phyloP scores from a whole-genome alignment of 2,329 filamentous ascomycete species.

The Grosmannia clavigera region DNA sequence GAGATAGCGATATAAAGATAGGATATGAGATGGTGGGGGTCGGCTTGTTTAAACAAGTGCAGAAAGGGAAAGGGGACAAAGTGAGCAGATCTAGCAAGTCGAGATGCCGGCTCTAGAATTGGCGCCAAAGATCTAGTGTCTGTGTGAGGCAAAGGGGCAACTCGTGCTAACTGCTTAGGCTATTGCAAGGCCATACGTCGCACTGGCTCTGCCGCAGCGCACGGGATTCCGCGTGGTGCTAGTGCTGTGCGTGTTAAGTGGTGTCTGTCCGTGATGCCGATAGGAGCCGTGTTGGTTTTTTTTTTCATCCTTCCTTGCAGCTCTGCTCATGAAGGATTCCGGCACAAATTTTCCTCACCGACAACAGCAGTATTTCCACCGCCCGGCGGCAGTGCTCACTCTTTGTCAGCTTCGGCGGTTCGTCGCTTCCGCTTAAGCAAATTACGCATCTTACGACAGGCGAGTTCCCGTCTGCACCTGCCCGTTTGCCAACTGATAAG shows the following conservation, averaged over 20 bases:
- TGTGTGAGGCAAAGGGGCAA: neutral
- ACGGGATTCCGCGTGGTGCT: neutral
- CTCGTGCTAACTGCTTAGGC: neutral
- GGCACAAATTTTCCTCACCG: too few species aligned
- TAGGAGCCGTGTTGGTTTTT: too few species aligned
- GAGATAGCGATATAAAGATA: conserved; percentile 10
- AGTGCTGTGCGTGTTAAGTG: neutral
- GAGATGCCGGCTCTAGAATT: neutral
- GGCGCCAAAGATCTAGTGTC: neutral
- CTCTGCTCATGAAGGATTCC: too few species aligned
- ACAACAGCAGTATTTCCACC: too few species aligned
- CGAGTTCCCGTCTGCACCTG: neutral
- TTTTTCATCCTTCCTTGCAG: neutral
- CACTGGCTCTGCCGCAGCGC: neutral
- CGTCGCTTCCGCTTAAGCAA: neutral
- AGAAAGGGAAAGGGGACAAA: neutral
- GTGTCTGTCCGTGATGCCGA: neutral
- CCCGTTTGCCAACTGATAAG: conserved; percentile 10
- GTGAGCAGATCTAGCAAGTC: conserved; percentile 4
- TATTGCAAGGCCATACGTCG: neutral
- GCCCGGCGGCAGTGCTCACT: neutral
- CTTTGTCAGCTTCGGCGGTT: neutral
- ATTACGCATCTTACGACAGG: neutral
- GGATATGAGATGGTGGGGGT: conserved; percentile 2
- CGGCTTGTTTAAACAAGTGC: neutral